phyloP scores from a whole-genome alignment of 2,329 filamentous ascomycete species.

The Didymella sp. region DNA sequence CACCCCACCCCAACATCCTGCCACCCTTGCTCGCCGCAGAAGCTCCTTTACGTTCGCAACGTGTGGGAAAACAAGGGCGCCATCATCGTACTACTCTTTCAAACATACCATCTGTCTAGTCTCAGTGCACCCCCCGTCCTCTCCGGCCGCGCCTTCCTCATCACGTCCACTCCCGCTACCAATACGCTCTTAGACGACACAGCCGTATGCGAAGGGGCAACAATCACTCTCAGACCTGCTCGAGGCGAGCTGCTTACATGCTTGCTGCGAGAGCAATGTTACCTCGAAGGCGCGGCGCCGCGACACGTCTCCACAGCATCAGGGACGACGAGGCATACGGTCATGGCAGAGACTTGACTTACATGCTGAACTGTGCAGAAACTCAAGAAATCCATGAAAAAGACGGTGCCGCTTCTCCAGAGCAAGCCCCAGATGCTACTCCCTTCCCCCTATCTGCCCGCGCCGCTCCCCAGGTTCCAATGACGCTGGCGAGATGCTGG shows the following conservation, averaged over 20 bases:
- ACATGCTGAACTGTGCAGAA: neutral
- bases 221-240: too few species aligned
- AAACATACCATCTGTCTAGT: neutral
- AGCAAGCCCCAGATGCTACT: neutral
- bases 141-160: neutral
- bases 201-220: too few species aligned
- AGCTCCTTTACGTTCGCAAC: too few species aligned
- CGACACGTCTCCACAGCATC: neutral
- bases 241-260: too few species aligned
- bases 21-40: neutral
- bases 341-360: neutral
- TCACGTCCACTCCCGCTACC: neutral
- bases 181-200: neutral
- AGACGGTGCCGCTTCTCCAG: neutral
- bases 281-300: neutral
- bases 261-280: neutral
- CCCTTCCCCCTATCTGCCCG: neutral
- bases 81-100: neutral
- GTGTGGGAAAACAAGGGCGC: neutral
- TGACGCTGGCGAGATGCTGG: neutral
- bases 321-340: neutral
- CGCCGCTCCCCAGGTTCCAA: neutral
- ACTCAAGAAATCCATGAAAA: neutral
- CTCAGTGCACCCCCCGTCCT: neutral
- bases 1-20: neutral